These are phyloP conservation scores for Kurtzmaniella quercitrusa DNA, from an alignment of 1,139 yeast genomes.

Conservation along the genomic window DNA sequence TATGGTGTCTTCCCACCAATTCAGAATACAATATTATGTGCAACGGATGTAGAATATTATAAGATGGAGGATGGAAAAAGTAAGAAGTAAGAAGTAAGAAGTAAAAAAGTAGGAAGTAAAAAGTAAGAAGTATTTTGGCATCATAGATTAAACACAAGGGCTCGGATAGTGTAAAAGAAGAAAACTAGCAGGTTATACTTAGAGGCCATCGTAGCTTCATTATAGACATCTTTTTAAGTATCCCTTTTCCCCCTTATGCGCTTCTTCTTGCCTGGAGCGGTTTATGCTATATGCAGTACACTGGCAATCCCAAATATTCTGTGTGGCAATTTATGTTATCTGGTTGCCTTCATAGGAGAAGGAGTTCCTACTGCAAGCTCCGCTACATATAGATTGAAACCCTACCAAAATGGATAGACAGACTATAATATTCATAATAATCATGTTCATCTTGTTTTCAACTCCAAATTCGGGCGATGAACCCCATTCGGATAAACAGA, in stretches of 20 bases:
- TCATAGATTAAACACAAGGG: too few relatives aligned
- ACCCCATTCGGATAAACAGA: constrained; percentile 26
- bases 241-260: too few relatives aligned
- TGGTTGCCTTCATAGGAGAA: background rate
- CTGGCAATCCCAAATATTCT: background rate
- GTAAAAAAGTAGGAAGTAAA: too few relatives aligned
- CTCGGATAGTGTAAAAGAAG: too few relatives aligned
- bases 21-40: background rate
- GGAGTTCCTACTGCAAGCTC: background rate
- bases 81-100: too few relatives aligned
- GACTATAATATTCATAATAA: constrained; percentile 32
- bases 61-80: background rate
- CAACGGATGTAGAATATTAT: too few relatives aligned
- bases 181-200: too few relatives aligned
- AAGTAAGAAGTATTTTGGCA: too few relatives aligned
- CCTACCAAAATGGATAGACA: constrained; percentile 25
- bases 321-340: background rate
- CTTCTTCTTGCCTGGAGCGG: too few relatives aligned
- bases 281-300: too few relatives aligned
- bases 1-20: background rate
- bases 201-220: too few relatives aligned
- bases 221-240: too few relatives aligned
- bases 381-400: background rate
- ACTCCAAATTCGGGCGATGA: constrained; percentile 28
- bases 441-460: constrained; percentile 33